Base-by-base conservation (phyloP, 371 early-diverging fungal species). In the Saksenaea vasiformis region DNA sequence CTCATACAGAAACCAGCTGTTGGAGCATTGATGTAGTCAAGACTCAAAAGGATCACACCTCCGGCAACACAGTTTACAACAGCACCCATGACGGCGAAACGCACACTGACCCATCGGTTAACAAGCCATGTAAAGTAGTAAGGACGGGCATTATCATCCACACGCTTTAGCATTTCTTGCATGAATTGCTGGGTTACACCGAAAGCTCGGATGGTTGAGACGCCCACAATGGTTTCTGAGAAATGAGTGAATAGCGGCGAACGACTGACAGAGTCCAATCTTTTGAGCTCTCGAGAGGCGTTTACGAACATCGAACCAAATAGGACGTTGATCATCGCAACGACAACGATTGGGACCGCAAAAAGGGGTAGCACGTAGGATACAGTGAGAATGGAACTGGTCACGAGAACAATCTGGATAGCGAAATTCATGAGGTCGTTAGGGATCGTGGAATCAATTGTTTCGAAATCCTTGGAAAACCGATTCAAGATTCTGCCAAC, bases 401-500 rank as follows among this genome's bases (percentile, higher is more conserved):
- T 35, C 34, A 90, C 72, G 36, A 79, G 76, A 19, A 85, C 57
- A 19, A 81, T 57, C 10, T 90, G 82, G 55, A 76, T 68, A 22
- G 85, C 58, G 65, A 89, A 85, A 66, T 78, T 78, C 17, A 75
- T 66, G n/a, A 84, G 43, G 27, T 77, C 76, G 36, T 76, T 76
- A 27, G 80, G 80, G 53, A 84, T 69, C 14, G 67, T 69, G 3
- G 82, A 76, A 28, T 84, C 84, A 44, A 84, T 72, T 0, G 84
- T 79, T 36, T 82, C 80, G 35, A 84, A 79, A 47, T 84, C 84
- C 28, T 71, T 68, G 53, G 73, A 66, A 41, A 95, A 95, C n/a
- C 95, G 82, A 71, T 93, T 93, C 70, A 94, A 68, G 47, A 95
- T 90, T 15, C 95, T 87, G 8, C 95, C 96, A 13, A 95, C 70